Evolutionary conservation across 306 rosid genomes (phyloP), one percentile per base, ranked within the genome.

Genomic region (Comarum palustre): DNA sequence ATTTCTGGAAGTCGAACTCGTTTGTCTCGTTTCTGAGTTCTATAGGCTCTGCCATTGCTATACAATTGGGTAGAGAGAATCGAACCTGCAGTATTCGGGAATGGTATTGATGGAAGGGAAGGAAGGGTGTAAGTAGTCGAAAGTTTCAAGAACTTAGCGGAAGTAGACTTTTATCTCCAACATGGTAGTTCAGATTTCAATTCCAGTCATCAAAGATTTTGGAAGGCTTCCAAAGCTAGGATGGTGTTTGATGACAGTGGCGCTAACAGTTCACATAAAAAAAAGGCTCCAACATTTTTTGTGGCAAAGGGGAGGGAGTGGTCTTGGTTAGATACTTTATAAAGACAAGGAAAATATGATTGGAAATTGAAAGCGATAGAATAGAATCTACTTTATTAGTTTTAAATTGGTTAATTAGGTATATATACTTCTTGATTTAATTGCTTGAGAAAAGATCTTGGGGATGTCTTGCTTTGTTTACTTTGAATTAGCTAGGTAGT

Each of bases 1-100:
- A 70, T 63, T 74, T 55, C 32, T 68, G 59, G 54, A 74, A 25
- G 43, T 29, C 59, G 29, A 31, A 19, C 60, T 47, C 73, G 73
- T 48, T 19, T 48, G 43, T 68, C 31, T 19, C 17, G 65, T 55
- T 16, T 71, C 66, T 41, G n/a, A 16, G 41, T 32, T 14, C 12
- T 61, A 43, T 32, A 61, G 22, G 73, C 34, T 42, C 12, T 16
- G 54, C 54, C 75, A 71, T 57, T 57, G 31, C 27, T 57, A 6
- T 12, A 32, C 41, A 14, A 31, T 2, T 9, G 54, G n/a, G 25
- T 71, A 16, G 1, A 55, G 25, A 70, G 16, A 52, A 52, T n/a
- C n/a, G n/a, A n/a, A n/a, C 38, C 38, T 36, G n/a, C 45, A 31
- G 19, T 31, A 5, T 58, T 29, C 31, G 6, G 17, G 61, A 57